phyloP scores from a whole-genome alignment of 495 filamentous ascomycete species.

The Penicillium cataractarum region DNA sequence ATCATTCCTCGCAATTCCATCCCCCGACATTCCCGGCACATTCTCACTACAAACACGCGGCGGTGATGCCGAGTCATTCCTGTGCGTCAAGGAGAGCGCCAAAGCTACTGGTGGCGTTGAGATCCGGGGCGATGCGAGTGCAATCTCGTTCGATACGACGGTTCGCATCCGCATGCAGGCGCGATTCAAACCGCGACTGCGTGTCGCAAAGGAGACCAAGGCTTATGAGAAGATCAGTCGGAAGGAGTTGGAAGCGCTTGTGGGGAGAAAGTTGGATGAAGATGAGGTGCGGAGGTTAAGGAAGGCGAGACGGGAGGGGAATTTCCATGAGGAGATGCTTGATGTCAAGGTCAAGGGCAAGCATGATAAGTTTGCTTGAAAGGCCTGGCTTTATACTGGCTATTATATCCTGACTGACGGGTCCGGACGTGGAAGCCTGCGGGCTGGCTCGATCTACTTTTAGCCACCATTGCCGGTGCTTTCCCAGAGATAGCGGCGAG shows the following conservation, averaged over 20 bases:
- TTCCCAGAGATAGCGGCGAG: neutral
- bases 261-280: constrained; percentile 76
- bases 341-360: constrained; percentile 92
- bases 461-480: too few species aligned
- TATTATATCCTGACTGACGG: neutral
- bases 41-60: constrained; percentile 71
- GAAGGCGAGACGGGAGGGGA: constrained; percentile 77
- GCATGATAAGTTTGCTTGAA: constrained; percentile 88
- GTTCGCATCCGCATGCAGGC: constrained; percentile 92
- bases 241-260: constrained; percentile 82
- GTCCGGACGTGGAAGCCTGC: neutral
- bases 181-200: constrained; percentile 82
- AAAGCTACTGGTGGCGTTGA: constrained; percentile 52
- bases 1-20: constrained; percentile 71
- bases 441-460: neutral
- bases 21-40: constrained; percentile 62
- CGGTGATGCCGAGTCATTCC: constrained; percentile 50
- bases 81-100: constrained; percentile 51
- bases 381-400: neutral
- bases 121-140: constrained; percentile 77
- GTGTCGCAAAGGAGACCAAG: constrained; percentile 77
- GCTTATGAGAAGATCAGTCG: constrained; percentile 80
- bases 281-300: constrained; percentile 84
- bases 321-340: constrained; percentile 87
- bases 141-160: constrained; percentile 73